Evolutionary conservation across 306 rosid genomes (phyloP).

Genomic region (Cajanus cajan): DNA sequence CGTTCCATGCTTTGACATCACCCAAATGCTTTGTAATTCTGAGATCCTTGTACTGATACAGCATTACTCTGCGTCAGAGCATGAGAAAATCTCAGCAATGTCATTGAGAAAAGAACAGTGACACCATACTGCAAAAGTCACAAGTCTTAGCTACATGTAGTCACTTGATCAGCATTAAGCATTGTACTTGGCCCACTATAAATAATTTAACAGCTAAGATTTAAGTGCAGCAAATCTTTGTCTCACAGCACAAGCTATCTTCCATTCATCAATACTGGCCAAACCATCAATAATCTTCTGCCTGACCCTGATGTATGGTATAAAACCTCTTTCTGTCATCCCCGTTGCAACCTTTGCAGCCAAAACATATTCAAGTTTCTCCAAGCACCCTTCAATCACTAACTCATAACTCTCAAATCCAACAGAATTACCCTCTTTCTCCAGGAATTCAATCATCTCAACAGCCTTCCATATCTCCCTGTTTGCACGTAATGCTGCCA

Average conservation of each 20-base stretch:
- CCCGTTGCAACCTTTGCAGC: conserved; percentile 70
- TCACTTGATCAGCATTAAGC: background rate
- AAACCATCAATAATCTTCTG: conserved; percentile 80
- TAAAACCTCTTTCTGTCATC: conserved; percentile 57
- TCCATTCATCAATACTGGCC: conserved; percentile 63
- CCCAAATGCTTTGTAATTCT: conserved; percentile 10
- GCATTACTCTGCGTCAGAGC: conserved; percentile 4
- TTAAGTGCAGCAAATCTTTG: conserved; percentile 58
- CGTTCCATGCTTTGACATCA: background rate
- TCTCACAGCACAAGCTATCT: conserved; percentile 75
- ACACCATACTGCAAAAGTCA: conserved; percentile 1
- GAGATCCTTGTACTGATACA: conserved; percentile 2
- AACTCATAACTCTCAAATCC: conserved; percentile 82
- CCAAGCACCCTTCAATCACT: conserved; percentile 77
- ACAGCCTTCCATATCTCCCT: conserved; percentile 70
- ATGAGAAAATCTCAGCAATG: background rate
- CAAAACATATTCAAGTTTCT: conserved; percentile 63
- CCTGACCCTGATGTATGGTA: conserved; percentile 66
- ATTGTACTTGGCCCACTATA: background rate
- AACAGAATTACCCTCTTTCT: conserved; percentile 46
- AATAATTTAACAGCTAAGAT: conserved; percentile 40
- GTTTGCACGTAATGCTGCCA: conserved; percentile 59
- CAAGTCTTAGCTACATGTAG: background rate
- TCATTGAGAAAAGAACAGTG: conserved; percentile 12
- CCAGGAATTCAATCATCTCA: conserved; percentile 62